These are phyloP conservation scores for Microsporum canis DNA, from an alignment of 2,329 filamentous ascomycete species.

Conservation along the genomic window DNA sequence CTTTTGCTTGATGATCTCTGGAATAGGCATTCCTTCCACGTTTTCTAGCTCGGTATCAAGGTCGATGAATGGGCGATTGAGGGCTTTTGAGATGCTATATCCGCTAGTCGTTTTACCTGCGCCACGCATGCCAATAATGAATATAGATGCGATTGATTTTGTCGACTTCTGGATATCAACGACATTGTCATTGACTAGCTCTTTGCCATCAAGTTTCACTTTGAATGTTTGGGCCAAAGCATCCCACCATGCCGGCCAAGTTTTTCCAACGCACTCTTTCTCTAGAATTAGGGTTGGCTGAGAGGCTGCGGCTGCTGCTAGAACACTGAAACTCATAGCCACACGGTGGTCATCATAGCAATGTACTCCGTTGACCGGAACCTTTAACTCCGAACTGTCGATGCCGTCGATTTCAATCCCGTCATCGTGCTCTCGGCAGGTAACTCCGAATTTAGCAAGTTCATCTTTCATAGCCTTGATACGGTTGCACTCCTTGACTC, in stretches of 20 bases:
- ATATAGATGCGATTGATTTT: conserved; percentile 54
- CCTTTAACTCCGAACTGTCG: conserved; percentile 39
- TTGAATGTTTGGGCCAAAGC: conserved; percentile 66
- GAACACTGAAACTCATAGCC: conserved; percentile 94
- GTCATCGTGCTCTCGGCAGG: conserved; percentile 78
- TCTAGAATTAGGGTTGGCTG: conserved; percentile 68
- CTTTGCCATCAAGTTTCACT: conserved; percentile 63
- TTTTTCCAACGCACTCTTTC: conserved; percentile 89
- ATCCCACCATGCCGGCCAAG: conserved; percentile 99
- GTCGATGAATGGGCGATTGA: conserved; percentile 71
- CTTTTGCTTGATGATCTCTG: conserved; percentile 63
- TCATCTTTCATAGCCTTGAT: conserved; percentile 93
- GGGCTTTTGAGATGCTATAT: conserved; percentile 64
- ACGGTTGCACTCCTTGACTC: conserved; percentile 95
- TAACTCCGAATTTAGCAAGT: conserved; percentile 83
- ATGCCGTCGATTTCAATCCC: conserved; percentile 62
- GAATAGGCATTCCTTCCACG: conserved; percentile 62
- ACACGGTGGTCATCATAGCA: conserved; percentile 98
- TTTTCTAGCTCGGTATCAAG: conserved; percentile 78
- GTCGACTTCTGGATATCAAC: conserved; percentile 28
- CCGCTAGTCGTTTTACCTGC: conserved; percentile 94
- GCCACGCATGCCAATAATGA: conserved; percentile 94
- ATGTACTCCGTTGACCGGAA: conserved; percentile 58
- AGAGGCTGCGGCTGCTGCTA: conserved; percentile 57
- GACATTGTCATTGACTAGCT: conserved; percentile 34